Base-by-base conservation (phyloP, 441 rosid genomes). In the Brassica hybrid region DNA sequence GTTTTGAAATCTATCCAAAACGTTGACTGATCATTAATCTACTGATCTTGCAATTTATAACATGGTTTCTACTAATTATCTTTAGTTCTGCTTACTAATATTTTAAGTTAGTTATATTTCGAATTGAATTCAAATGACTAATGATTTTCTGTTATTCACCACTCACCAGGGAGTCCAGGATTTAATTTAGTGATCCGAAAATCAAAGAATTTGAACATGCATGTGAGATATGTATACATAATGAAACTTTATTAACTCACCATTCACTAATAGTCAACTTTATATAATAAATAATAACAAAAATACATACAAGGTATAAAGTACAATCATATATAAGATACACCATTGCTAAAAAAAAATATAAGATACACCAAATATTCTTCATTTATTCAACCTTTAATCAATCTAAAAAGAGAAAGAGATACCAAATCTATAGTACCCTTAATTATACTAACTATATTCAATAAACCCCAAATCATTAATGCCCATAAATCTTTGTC, bases 401-500 rank as follows among this genome's bases (percentile, higher is more conserved):
- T 48, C 17, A 17, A 9, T 8, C 23, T 2, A 56, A 19, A 18
- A 58, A 23, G 14, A 12, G 2, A 25, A 5, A 45, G 4, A 45
- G 36, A 67, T 23, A 8, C 32, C 30, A 63, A 45, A 67, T 25
- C 41, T 56, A 54, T 54, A 21, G 12, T 52, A 41, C n/a, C 48
- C 48, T 12, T 14, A 36, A 45, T 21, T 21, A 43, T 66, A 7
- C 21, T 43, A 48, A 48, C 7, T 48, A 48, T 43, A 43, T n/a
- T 48, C 54, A 48, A 48, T 48, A 48, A 48, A 34, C 25, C 52
- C 19, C 16, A 48, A 48, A 48, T 71, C 57, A 71, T 27, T 27
- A 30, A 30, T 25, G 27, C 27, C 27, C 27, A 60, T 50, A 64
- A 50, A 27, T 63, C 11, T 12, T 12, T 4, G 10, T 23, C 14